phyloP scores from a whole-genome alignment of 2,329 filamentous ascomycete species.

The Fusarium sp. region DNA sequence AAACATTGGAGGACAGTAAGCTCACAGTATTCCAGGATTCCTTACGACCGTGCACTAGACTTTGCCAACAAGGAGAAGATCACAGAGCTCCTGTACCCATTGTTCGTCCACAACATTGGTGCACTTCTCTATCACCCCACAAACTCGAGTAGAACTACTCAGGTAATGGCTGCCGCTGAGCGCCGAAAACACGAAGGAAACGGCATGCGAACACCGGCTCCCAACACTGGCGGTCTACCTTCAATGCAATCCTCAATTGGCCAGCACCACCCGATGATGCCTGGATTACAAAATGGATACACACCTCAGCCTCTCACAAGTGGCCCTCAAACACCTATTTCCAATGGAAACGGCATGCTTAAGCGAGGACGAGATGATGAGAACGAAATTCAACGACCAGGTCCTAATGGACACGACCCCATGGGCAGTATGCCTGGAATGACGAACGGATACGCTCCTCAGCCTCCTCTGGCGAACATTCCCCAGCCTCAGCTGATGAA shows the following conservation, averaged over 20 bases:
- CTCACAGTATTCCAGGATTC: constrained; percentile 78
- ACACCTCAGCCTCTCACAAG: constrained; percentile 28
- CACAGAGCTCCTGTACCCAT: constrained; percentile 91
- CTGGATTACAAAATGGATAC: constrained; percentile 28
- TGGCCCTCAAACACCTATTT: constrained; percentile 52
- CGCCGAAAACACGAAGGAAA: constrained; percentile 80
- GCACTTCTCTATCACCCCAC: constrained; percentile 93
- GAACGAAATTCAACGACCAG: constrained; percentile 71
- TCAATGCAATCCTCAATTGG: constrained; percentile 75
- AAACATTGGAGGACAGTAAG: constrained; percentile 27
- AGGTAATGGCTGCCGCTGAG: constrained; percentile 89
- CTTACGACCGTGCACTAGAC: constrained; percentile 95
- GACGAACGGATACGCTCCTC: constrained; percentile 75
- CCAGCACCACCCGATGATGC: constrained; percentile 60
- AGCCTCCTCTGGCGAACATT: constrained; percentile 60
- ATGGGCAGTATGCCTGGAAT: constrained; percentile 72
- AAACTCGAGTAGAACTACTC: constrained; percentile 85
- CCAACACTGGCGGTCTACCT: constrained; percentile 52
- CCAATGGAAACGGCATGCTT: constrained; percentile 73
- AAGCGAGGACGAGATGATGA: constrained; percentile 72
- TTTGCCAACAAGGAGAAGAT: constrained; percentile 99
- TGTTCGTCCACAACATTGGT: constrained; percentile 98
- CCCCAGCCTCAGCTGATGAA: constrained; percentile 67
- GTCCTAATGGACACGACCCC: constrained; percentile 79
- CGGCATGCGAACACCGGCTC: constrained; percentile 73